A percentile compares a stretch with the other conserved stretches of the same genome.
These are phyloP conservation scores for Hyaloraphidium curvatum DNA, from an alignment of 192 early-diverging fungal genomes.

Conservation along the genomic window DNA sequence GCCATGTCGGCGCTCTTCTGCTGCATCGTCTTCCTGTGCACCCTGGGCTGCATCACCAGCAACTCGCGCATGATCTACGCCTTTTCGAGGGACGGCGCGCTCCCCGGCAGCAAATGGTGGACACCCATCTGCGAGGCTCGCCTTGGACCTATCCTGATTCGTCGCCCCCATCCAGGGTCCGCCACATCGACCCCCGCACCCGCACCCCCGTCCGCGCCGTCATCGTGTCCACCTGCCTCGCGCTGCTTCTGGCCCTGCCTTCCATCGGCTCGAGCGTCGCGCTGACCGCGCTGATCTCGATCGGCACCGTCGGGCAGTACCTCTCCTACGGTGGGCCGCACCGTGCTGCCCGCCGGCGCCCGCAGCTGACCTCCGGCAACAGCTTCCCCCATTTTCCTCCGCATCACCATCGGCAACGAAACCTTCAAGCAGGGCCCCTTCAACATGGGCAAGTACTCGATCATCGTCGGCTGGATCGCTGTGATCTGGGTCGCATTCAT, in stretches of 20 bases:
- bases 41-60: conserved; percentile 10
- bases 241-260: conserved; percentile 24
- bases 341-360: too few relatives aligned
- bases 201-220: conserved; percentile 25
- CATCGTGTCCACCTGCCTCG: conserved; percentile 29
- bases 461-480: conserved; percentile 10
- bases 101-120: conserved; percentile 8
- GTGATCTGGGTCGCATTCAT: conserved; percentile 1
- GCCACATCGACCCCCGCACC: conserved; percentile 23
- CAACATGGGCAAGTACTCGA: conserved; percentile 19
- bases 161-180: conserved; percentile 20
- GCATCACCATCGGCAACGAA: conserved; percentile 19
- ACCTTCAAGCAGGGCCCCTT: conserved; percentile 26
- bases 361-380: too few relatives aligned
- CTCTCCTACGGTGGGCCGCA: conserved; percentile 27
- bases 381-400: conserved; percentile 27
- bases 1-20: conserved; percentile 24
- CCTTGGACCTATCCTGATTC: neutral
- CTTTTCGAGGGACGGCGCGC: conserved; percentile 31
- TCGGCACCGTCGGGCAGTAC: conserved; percentile 29
- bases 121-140: too few relatives aligned
- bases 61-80: conserved; percentile 35
- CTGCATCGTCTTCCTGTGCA: conserved; percentile 26
- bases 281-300: conserved; percentile 29
- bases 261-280: conserved; percentile 27